phyloP scores from a whole-genome alignment of 345 rosid genomes.

The Alliaria petiolata region DNA sequence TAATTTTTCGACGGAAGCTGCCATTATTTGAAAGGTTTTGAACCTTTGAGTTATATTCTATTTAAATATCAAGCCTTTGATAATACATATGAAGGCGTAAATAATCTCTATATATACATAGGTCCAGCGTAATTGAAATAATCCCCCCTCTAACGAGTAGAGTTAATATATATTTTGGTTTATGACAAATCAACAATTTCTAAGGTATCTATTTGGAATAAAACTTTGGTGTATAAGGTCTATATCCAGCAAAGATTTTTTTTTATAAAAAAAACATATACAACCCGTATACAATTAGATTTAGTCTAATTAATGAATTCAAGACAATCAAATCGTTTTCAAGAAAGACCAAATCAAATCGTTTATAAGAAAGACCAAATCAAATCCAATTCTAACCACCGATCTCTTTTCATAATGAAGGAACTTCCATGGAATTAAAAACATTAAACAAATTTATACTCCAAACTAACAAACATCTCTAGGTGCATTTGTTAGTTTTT shows the following conservation, averaged over 20 bases:
- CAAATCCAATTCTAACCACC: conserved; percentile 15
- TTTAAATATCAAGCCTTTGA: neutral
- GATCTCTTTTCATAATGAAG: conserved; percentile 1
- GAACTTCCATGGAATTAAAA: neutral
- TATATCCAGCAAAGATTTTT: neutral
- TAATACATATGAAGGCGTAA: neutral
- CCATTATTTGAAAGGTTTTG: no score
- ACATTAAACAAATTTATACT: neutral
- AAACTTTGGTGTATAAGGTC: no score
- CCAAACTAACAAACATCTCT: neutral
- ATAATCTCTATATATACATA: neutral
- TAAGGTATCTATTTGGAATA: no score
- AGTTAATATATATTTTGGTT: neutral
- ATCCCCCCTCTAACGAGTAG: neutral
- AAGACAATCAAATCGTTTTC: no score
- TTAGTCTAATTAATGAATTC: neutral
- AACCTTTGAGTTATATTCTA: neutral
- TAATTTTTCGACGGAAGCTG: neutral
- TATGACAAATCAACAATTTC: no score
- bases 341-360: conserved; percentile 31
- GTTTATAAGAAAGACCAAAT: conserved; percentile 1
- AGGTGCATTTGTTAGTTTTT: neutral
- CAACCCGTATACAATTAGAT: neutral
- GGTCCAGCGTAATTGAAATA: neutral
- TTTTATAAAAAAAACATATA: no score